Conservation (phyloP, 495 filamentous ascomycete species). For the Chlorociboria aeruginascens region DNA sequence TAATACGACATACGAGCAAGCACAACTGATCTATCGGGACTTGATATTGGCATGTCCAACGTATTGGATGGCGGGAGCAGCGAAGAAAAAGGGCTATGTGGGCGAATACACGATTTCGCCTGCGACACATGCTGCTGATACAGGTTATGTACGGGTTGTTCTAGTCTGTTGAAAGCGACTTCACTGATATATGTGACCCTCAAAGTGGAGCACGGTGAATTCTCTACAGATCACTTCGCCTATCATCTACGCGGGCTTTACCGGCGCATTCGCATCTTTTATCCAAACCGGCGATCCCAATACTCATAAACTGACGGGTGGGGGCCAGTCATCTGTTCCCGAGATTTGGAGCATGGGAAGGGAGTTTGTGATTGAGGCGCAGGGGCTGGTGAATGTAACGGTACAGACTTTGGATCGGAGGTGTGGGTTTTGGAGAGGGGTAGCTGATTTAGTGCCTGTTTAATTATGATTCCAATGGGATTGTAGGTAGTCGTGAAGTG, state of each 20-base stretch:
- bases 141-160: conserved; percentile 40
- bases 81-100: conserved; percentile 33
- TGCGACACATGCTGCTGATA: conserved; percentile 47
- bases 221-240: conserved; percentile 38
- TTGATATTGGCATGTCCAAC: conserved; percentile 47
- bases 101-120: conserved; percentile 48
- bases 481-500: too few species aligned
- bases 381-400: conserved; percentile 30
- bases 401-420: conserved; percentile 29
- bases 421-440: conserved; percentile 42
- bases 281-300: conserved; percentile 49
- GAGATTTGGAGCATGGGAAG: conserved; percentile 23
- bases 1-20: conserved; percentile 33
- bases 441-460: conserved; percentile 30
- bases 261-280: conserved; percentile 48
- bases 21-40: conserved; percentile 45
- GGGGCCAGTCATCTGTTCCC: conserved; percentile 33
- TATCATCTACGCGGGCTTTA: conserved; percentile 42
- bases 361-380: conserved; percentile 37
- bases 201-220: conserved; percentile 45
- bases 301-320: conserved; percentile 40
- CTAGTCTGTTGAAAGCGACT: background rate
- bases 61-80: conserved; percentile 40
- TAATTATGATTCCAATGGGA: conserved; percentile 5
- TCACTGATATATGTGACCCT: background rate